Evolutionary conservation across 2,329 filamentous ascomycete species (phyloP).

Genomic region (Emmonsiellopsis sp.): DNA sequence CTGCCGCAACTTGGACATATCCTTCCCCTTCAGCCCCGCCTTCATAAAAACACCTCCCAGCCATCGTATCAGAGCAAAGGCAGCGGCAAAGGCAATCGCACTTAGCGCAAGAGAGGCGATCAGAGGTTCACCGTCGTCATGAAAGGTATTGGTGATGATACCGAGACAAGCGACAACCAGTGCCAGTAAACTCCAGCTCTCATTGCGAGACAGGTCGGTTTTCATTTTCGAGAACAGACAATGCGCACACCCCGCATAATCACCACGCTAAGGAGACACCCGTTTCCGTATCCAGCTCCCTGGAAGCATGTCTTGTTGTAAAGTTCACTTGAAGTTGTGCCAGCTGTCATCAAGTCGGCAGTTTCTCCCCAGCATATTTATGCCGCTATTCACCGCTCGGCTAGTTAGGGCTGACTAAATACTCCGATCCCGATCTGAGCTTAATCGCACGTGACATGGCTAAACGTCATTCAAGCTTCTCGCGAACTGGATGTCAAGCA

Average conservation of each 20-base stretch:
- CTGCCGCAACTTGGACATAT: constrained; percentile 69
- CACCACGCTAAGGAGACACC: neutral
- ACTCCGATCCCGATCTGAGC: neutral
- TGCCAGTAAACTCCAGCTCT: constrained; percentile 50
- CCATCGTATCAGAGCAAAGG: constrained; percentile 86
- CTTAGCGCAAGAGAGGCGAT: constrained; percentile 82
- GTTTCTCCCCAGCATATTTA: neutral
- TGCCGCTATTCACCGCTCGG: neutral
- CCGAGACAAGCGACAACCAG: constrained; percentile 61
- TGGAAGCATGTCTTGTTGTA: neutral
- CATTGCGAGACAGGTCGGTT: constrained; percentile 40
- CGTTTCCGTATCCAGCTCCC: neutral
- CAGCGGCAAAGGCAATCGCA: constrained; percentile 69
- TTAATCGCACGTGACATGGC: neutral
- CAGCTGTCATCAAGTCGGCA: neutral
- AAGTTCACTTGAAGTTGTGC: neutral
- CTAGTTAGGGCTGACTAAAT: neutral
- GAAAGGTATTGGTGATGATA: constrained; percentile 65
- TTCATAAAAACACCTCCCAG: constrained; percentile 81
- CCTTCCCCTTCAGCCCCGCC: constrained; percentile 79
- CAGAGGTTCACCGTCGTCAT: constrained; percentile 78
- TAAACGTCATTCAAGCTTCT: neutral
- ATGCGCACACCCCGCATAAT: neutral
- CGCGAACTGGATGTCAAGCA: neutral
- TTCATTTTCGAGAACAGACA: constrained; percentile 21